Conservation (phyloP, 371 early-diverging fungal genomes). For the Mycotypha africana region DNA sequence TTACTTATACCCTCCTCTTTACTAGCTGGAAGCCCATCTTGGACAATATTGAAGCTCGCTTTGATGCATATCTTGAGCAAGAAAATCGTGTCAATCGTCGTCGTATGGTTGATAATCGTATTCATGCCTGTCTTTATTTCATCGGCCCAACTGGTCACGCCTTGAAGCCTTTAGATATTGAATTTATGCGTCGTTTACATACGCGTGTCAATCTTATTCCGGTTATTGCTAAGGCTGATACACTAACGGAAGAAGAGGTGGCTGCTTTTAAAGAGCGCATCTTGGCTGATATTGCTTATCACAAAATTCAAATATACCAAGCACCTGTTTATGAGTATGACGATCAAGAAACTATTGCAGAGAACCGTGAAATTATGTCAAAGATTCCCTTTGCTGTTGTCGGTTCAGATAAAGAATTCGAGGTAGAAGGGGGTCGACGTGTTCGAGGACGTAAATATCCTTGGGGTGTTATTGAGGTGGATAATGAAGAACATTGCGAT, state of each 20-base stretch:
- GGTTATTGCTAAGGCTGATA: conserved; percentile 98
- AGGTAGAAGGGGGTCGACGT: conserved; percentile 73
- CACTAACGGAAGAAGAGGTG: conserved; percentile 94
- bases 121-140: conserved; percentile 98
- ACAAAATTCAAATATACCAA: conserved; percentile 93
- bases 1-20: conserved; percentile 1
- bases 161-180: conserved; percentile 91
- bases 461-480: conserved; percentile 96
- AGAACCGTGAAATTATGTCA: conserved; percentile 92
- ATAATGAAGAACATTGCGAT: conserved; percentile 87
- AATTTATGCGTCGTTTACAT: conserved; percentile 93
- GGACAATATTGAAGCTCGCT: conserved; percentile 93
- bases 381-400: conserved; percentile 97
- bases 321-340: conserved; percentile 90
- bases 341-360: conserved; percentile 90
- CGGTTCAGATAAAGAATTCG: conserved; percentile 89
- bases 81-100: conserved; percentile 88
- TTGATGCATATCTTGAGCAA: conserved; percentile 92
- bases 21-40: conserved; percentile 91
- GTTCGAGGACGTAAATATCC: conserved; percentile 94
- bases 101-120: conserved; percentile 85
- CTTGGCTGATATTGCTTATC: conserved; percentile 85
- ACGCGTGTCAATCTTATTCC: conserved; percentile 97
- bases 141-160: conserved; percentile 95
- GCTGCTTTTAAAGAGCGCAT: conserved; percentile 89